These are phyloP conservation scores for Pestalotiopsis sp. DNA, from an alignment of 2,329 filamentous ascomycete species.

Conservation along the genomic window DNA sequence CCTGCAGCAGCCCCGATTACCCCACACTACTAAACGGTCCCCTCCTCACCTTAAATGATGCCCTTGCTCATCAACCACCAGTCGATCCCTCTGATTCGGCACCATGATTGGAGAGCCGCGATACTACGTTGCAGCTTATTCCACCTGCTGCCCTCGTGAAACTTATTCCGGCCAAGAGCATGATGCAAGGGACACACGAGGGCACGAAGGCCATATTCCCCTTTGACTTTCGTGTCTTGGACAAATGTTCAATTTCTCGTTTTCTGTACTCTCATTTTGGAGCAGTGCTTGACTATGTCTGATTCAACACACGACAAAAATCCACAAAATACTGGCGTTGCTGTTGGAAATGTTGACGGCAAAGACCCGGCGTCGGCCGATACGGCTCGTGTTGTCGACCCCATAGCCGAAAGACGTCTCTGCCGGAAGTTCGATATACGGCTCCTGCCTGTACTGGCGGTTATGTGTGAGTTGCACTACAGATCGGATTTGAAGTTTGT, in stretches of 20 bases:
- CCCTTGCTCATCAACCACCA: background rate
- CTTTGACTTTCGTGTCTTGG: background rate
- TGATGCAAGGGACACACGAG: background rate
- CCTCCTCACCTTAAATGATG: background rate
- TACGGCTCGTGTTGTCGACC: background rate
- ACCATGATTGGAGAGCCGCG: background rate
- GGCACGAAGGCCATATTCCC: background rate
- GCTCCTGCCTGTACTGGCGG: background rate
- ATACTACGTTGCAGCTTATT: slow-evolving; percentile 3
- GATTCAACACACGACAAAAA: background rate
- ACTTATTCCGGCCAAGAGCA: background rate
- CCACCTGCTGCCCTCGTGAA: background rate
- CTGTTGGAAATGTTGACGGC: background rate
- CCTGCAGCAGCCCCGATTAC: background rate
- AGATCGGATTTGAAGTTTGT: background rate
- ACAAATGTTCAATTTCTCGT: background rate
- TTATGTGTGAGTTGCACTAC: background rate
- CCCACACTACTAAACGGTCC: too few species aligned
- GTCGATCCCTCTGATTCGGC: background rate
- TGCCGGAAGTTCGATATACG: background rate
- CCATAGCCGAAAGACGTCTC: background rate
- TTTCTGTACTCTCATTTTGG: background rate
- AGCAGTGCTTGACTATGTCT: background rate
- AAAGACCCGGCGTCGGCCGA: background rate
- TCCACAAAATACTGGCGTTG: background rate